A percentile compares a stretch with the other conserved stretches of the same genome.
Evolutionary conservation across 2,329 filamentous ascomycete species (phyloP).

Genomic region (Cladosporium halotolerans): DNA sequence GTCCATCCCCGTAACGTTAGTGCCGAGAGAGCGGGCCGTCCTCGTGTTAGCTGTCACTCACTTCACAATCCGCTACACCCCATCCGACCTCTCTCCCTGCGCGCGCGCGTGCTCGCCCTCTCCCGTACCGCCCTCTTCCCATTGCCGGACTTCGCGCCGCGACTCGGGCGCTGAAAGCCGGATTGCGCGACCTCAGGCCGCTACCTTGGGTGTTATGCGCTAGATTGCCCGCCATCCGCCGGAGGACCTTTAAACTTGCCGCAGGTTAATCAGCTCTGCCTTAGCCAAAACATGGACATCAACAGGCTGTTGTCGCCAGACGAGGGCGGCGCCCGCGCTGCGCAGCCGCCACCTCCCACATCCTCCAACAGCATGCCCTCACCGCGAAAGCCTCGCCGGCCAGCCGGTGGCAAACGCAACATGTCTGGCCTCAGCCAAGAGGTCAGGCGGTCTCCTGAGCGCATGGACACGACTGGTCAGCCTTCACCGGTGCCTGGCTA

Average conservation of each 20-base stretch:
- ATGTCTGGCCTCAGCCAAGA: slow-evolving; percentile 41
- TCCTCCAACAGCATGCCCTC: slow-evolving; percentile 1
- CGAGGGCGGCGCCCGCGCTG: slow-evolving; percentile 32
- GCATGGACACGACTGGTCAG: slow-evolving; percentile 22
- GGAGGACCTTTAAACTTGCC: background rate
- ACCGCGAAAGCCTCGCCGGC: slow-evolving; percentile 13
- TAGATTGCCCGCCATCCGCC: background rate
- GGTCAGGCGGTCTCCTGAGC: slow-evolving; percentile 27
- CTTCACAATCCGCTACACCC: background rate
- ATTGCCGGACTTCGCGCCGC: background rate
- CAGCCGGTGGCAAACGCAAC: slow-evolving; percentile 25
- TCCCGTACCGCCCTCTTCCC: background rate
- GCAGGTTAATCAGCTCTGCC: background rate
- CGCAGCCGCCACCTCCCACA: background rate
- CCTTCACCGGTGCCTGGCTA: slow-evolving; percentile 12
- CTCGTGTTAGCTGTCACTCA: background rate
- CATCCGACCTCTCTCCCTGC: background rate
- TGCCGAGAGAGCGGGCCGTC: background rate
- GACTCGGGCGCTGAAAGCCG: background rate
- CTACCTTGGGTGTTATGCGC: slow-evolving; percentile 1
- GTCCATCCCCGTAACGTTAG: background rate
- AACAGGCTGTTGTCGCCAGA: slow-evolving; percentile 44
- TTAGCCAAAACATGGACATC: slow-evolving; percentile 39
- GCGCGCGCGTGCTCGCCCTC: background rate
- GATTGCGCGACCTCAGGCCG: slow-evolving; percentile 3